Base-by-base conservation (phyloP, 106 monocot genomes). In the Allium sativum region DNA sequence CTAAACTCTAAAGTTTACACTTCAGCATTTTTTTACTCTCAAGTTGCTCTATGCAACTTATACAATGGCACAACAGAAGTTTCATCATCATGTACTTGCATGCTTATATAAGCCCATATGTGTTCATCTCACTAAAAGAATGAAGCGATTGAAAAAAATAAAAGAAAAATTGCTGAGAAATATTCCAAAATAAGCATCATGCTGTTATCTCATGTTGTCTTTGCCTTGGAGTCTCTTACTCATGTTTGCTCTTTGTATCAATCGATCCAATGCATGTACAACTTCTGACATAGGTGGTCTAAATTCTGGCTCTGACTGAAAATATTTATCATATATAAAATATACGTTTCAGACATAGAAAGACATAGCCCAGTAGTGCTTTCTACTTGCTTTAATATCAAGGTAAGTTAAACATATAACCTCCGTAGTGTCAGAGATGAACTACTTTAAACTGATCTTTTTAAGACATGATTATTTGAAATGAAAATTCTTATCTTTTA, bases 261-360 rank as follows among this genome's bases (percentile, higher is more conserved):
- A 74, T 0, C 89, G 80, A 55, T 84, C 95, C 52, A 96, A 65
- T 40, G 81, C 81, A 65, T 90, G 90, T 2, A 96, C 90, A 44
- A 95, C 94, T 59, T 94, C 93, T 18, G 89, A 90, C 89, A 94
- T 94, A 41, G 86, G 89, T 53, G 86, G 89, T 65, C 94, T 78
- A 66, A 95, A 87, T 59, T 95, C 94, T 59, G 94, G 90, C 66
- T 95, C 84, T 40, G 84, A 19, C 94, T 90, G 74, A 10, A 17
- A 55, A 10, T 9, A 55, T 57, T 45, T 19, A 13, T 54, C 19
- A 41, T 40, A 45, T 8, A 17, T 9, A 55, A 17, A 15, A 15
- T 55, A 17, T 55, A 55, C 7, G 44, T 12, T 19, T 18, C 19
- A 53, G 21, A 9, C 47, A 68, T 57, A 44, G 46, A 55, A 68